phyloP scores from a whole-genome alignment of 139 green algal species.

The Chara braunii region DNA sequence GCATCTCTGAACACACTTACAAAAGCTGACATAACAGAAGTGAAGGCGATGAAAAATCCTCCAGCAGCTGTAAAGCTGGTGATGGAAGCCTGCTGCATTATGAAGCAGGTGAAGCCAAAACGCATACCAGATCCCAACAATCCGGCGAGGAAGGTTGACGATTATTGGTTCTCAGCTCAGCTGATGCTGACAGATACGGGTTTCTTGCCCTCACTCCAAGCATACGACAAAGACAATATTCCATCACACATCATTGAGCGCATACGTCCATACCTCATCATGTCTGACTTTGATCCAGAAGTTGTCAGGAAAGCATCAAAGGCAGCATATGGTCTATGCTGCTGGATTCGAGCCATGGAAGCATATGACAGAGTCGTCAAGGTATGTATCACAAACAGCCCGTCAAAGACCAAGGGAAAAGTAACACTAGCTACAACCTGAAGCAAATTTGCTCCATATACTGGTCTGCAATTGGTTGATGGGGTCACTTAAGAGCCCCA shows the following conservation, averaged over 20 bases:
- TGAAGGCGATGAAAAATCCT: constrained; percentile 77
- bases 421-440: no score
- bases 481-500: no score
- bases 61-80: constrained; percentile 48
- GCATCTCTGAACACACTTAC: constrained; percentile 66
- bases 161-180: constrained; percentile 48
- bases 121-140: constrained; percentile 41
- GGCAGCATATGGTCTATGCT: constrained; percentile 62
- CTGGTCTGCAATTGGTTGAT: no score
- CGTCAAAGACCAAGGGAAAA: no score
- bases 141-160: constrained; percentile 45
- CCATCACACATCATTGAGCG: constrained; percentile 52
- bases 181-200: constrained; percentile 59
- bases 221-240: constrained; percentile 76
- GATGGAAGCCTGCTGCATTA: constrained; percentile 51
- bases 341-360: constrained; percentile 72
- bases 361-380: constrained; percentile 56
- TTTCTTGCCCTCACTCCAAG: constrained; percentile 55
- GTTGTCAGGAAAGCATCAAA: constrained; percentile 61
- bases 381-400: no score
- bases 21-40: constrained; percentile 68
- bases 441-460: no score
- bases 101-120: constrained; percentile 46
- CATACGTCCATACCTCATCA: constrained; percentile 55
- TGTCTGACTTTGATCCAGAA: constrained; percentile 61